phyloP scores from a whole-genome alignment of 1,284 basidiomycete species.

The Naganishia sp. region DNA sequence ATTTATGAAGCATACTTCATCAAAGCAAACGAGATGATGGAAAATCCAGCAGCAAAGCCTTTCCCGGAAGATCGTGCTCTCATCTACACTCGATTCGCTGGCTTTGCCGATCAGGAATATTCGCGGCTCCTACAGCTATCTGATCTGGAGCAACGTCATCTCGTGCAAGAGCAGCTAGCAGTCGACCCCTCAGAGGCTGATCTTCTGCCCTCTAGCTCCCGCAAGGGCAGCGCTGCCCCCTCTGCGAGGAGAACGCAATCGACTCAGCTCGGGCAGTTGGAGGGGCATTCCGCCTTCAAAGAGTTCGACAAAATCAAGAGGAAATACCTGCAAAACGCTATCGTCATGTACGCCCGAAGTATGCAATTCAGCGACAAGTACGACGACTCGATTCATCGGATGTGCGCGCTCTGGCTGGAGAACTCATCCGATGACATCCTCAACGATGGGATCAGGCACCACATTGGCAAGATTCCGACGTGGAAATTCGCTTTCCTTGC shows the following conservation, averaged over 20 bases:
- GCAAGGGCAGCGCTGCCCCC: constrained; percentile 44
- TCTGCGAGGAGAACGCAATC: constrained; percentile 47
- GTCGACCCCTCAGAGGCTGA: neutral
- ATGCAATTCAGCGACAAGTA: constrained; percentile 68
- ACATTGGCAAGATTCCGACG: constrained; percentile 71
- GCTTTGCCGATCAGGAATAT: constrained; percentile 86
- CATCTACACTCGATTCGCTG: constrained; percentile 79
- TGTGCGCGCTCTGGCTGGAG: constrained; percentile 89
- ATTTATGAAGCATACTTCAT: constrained; percentile 73
- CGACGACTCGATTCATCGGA: constrained; percentile 75
- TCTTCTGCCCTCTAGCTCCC: neutral
- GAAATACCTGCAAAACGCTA: constrained; percentile 72
- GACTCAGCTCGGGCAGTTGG: neutral
- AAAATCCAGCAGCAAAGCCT: constrained; percentile 8
- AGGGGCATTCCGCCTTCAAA: constrained; percentile 33
- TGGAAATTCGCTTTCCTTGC: constrained; percentile 86
- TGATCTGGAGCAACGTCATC: constrained; percentile 44
- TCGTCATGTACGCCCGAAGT: constrained; percentile 79
- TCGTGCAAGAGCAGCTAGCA: constrained; percentile 7
- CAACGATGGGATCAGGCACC: constrained; percentile 59
- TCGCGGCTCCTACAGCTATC: constrained; percentile 49
- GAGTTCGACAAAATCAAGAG: constrained; percentile 66
- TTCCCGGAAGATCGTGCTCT: constrained; percentile 57
- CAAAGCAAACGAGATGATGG: neutral
- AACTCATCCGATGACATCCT: constrained; percentile 67